phyloP scores from a whole-genome alignment of 2,329 filamentous ascomycete genomes.

The Fusarium ramigenum region DNA sequence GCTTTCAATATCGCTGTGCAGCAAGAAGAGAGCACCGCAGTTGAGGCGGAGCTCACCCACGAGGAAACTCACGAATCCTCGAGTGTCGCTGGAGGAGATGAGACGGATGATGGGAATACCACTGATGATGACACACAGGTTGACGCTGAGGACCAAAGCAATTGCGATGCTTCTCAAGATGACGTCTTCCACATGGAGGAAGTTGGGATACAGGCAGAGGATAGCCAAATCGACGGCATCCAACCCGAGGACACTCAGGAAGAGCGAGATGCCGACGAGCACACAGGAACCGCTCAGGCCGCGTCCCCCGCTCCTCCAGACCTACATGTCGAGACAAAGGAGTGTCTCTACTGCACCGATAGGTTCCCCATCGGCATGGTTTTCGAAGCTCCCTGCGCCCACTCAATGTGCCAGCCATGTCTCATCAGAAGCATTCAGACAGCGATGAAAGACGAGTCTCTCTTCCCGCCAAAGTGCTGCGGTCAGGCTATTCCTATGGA shows the following conservation, averaged over 20 bases:
- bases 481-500: rapidly evolving
- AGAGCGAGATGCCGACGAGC: background rate
- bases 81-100: rapidly evolving
- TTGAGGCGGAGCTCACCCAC: no score
- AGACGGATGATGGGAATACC: rapidly evolving
- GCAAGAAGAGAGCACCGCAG: rapidly evolving
- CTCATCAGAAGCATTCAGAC: background rate
- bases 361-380: rapidly evolving
- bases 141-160: rapidly evolving
- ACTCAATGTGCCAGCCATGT: background rate
- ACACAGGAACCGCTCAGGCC: rapidly evolving
- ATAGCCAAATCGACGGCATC: rapidly evolving
- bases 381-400: background rate
- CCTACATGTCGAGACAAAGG: rapidly evolving
- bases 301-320: rapidly evolving
- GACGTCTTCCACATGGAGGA: background rate
- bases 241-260: background rate
- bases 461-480: background rate
- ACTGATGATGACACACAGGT: rapidly evolving
- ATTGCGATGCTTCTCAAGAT: rapidly evolving
- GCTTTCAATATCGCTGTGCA: background rate
- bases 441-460: rapidly evolving
- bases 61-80: no score
- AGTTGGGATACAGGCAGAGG: rapidly evolving
- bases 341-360: background rate